Evolutionary conservation across 139 green algal genomes (phyloP), one percentile per base, ranked within the genome.

Genomic region (Chlamydomonas sp.): DNA sequence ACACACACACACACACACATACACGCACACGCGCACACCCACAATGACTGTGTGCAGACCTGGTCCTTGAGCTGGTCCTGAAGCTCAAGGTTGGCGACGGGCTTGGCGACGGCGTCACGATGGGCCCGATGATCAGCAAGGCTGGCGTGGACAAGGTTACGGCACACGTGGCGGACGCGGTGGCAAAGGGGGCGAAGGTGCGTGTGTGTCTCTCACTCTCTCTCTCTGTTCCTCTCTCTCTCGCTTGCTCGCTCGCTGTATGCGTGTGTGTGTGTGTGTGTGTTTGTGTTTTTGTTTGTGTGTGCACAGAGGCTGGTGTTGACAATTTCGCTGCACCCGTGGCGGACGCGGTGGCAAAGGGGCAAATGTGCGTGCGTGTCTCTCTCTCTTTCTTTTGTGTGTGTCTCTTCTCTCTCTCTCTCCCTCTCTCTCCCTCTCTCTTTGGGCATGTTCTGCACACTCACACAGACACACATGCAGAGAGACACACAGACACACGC

Each of bases 71-170:
- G 22, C 66, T 66, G 13, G 88, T 95, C 66, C 24, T 39, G 4
- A 79, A 76, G 62, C 74, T 97, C 26, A 79, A 78, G 37, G 28
- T 95, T 59, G 92, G 92, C 3, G 77, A 86, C 48, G 92, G 92
- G 1, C 35, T 89, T 24, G 82, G 89, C 31, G 33, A 79, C 20
- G 84, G 80, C 29, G 83, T 80, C 22, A 87, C 72, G 1, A 79
- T 92, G 35, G 92, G 92, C 1, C 92, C 92, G 3, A 83, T 97
- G 34, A 97, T 98, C 81, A 85, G 73, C 2, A n/a, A 72, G 54
- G 24, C 54, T 64, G 54, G 54, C 24, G 8, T 64, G 26, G 54
- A 64, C 54, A 67, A 84, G 70, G 79, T 86, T 34, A 39, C 67
- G 1, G 80, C 48, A 3, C 88, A 95, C 70, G 90, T 97, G 33